These are phyloP conservation scores for Fusarium torulosum DNA, from an alignment of 2,329 filamentous ascomycete species.

Conservation along the genomic window DNA sequence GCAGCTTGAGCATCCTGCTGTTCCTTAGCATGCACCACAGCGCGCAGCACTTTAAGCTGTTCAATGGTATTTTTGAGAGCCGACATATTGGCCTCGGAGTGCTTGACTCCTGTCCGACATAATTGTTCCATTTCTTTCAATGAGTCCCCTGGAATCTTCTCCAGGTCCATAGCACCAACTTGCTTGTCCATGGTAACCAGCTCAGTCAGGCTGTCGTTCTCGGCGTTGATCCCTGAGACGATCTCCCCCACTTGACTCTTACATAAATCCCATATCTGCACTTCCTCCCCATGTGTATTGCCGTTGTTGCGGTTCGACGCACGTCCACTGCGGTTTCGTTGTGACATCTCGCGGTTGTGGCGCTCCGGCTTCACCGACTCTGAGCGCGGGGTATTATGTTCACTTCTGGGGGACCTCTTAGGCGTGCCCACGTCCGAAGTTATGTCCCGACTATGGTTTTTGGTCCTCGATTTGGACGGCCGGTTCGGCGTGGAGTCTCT, in stretches of 20 bases:
- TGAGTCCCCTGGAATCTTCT: constrained; percentile 54
- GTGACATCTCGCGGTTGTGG: constrained; percentile 54
- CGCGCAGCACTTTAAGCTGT: constrained; percentile 58
- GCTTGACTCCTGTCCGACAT: constrained; percentile 58
- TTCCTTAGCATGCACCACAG: constrained; percentile 60
- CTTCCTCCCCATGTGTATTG: constrained; percentile 59
- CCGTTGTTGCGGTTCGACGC: constrained; percentile 60
- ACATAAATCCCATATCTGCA: constrained; percentile 58
- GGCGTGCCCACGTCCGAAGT: constrained; percentile 43
- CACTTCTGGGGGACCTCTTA: constrained; percentile 43
- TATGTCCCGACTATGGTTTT: constrained; percentile 34
- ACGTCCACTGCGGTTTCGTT: constrained; percentile 60
- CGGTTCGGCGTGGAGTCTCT: constrained; percentile 47
- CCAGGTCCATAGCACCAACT: constrained; percentile 55
- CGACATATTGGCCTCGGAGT: constrained; percentile 55
- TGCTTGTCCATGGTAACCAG: constrained; percentile 58
- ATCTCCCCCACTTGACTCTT: constrained; percentile 57
- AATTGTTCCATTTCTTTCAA: constrained; percentile 60
- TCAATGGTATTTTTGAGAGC: constrained; percentile 57
- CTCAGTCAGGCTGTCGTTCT: constrained; percentile 57
- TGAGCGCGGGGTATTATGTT: constrained; percentile 42
- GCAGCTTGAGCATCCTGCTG: constrained; percentile 53
- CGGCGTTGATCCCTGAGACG: constrained; percentile 56
- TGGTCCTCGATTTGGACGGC: constrained; percentile 41
- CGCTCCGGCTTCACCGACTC: constrained; percentile 44